A percentile compares a stretch with the other conserved stretches of the same genome.
phyloP scores from a whole-genome alignment of 768 basidiomycete genomes.

The Amanita polypyramis region DNA sequence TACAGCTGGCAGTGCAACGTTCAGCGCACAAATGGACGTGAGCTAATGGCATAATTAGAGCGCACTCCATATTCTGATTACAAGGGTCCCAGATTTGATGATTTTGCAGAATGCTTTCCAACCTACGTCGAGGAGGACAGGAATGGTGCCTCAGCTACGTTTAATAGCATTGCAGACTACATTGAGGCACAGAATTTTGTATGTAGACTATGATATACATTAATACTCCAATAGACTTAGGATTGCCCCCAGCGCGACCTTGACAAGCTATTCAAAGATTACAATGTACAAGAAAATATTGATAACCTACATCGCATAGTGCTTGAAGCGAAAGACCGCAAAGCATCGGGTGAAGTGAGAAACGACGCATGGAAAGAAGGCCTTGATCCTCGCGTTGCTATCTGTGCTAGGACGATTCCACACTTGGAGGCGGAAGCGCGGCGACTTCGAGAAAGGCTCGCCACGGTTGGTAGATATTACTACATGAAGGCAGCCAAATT shows the following conservation, averaged over 20 bases:
- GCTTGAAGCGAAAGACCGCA: conserved; percentile 51
- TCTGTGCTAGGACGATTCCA: conserved; percentile 54
- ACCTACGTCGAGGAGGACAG: conserved; percentile 57
- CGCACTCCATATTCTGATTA: background rate
- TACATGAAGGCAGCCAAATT: background rate
- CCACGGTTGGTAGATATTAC: conserved; percentile 20
- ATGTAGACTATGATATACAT: conserved; percentile 16
- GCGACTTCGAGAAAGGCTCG: conserved; percentile 27
- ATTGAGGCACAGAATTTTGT: conserved; percentile 56
- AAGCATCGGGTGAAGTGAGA: conserved; percentile 33
- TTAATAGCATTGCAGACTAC: conserved; percentile 58
- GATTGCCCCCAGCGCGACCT: conserved; percentile 39
- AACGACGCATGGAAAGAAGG: conserved; percentile 59
- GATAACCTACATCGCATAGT: conserved; percentile 64
- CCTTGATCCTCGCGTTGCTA: conserved; percentile 51
- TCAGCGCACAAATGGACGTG: conserved; percentile 53
- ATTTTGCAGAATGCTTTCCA: conserved; percentile 57
- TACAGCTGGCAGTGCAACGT: conserved; percentile 44
- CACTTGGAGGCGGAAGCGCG: conserved; percentile 35
- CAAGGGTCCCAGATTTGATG: conserved; percentile 31
- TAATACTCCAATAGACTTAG: background rate
- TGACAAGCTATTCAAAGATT: conserved; percentile 59
- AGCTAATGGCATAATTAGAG: conserved; percentile 12
- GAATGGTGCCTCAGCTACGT: conserved; percentile 48
- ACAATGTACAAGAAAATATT: conserved; percentile 57